Percentiles rank a stretch among this genome's conserved stretches.
These are phyloP conservation scores for Zasmidium cellare DNA, from an alignment of 2,329 filamentous ascomycete genomes.

Conservation along the genomic window DNA sequence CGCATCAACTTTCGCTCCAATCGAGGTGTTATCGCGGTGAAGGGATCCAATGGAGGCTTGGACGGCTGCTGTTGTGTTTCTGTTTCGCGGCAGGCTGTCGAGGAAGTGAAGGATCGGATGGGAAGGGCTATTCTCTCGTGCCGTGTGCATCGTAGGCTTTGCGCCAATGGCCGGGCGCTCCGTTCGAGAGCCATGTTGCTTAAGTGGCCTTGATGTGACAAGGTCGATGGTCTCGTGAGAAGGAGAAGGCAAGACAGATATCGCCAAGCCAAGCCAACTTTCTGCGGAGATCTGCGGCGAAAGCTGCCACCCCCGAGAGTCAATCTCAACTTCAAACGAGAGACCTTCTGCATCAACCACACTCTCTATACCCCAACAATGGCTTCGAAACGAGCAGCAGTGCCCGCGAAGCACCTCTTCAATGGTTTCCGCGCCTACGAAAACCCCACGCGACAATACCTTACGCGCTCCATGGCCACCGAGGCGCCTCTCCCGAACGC, in stretches of 20 bases:
- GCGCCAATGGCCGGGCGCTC: slow-evolving; percentile 38
- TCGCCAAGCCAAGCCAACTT: slow-evolving; percentile 8
- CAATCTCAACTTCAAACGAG: slow-evolving; percentile 6
- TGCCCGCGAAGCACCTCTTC: slow-evolving; percentile 38
- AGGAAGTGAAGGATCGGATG: slow-evolving; percentile 51
- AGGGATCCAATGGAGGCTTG: slow-evolving; percentile 17
- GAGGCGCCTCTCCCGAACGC: slow-evolving; percentile 44
- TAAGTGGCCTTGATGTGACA: neutral
- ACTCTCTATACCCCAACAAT: slow-evolving; percentile 28
- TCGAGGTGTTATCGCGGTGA: slow-evolving; percentile 23
- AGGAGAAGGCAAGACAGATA: neutral
- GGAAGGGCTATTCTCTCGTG: slow-evolving; percentile 28
- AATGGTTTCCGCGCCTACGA: slow-evolving; percentile 25
- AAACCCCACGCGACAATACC: slow-evolving; percentile 26
- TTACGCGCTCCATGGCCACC: slow-evolving; percentile 59
- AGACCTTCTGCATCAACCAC: slow-evolving; percentile 7
- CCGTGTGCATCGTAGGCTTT: slow-evolving; percentile 28
- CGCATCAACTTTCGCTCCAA: slow-evolving; percentile 67
- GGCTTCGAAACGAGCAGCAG: slow-evolving; percentile 41
- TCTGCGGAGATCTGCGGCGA: slow-evolving; percentile 8
- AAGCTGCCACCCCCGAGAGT: neutral
- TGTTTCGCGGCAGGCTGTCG: slow-evolving; percentile 46
- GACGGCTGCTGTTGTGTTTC: slow-evolving; percentile 32
- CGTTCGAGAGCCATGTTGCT: slow-evolving; percentile 31
- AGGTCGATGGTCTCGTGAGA: slow-evolving; percentile 1